These are phyloP conservation scores for Fonsecaea multimorphosa DNA, from an alignment of 2,329 filamentous ascomycete genomes.

Conservation along the genomic window DNA sequence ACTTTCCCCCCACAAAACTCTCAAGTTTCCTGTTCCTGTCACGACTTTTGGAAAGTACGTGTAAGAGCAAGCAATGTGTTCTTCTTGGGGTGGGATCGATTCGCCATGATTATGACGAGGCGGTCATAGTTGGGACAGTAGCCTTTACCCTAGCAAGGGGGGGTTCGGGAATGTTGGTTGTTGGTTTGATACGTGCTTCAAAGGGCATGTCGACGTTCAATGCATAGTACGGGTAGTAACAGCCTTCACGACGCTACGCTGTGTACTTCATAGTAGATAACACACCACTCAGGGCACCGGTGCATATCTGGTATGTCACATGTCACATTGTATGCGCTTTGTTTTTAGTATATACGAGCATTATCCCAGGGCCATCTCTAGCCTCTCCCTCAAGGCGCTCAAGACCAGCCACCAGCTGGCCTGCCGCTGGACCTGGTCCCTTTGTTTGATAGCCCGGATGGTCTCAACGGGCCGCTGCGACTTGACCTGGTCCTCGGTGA, in stretches of 20 bases:
- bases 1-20: too few relatives aligned
- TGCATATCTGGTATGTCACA: neutral
- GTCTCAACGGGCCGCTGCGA: conserved; percentile 53
- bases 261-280: neutral
- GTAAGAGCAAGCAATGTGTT: too few relatives aligned
- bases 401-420: conserved; percentile 18
- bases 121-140: too few relatives aligned
- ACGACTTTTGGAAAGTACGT: too few relatives aligned
- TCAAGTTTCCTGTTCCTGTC: too few relatives aligned
- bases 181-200: neutral
- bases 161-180: too few relatives aligned
- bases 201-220: neutral
- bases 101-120: too few relatives aligned
- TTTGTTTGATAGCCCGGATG: conserved; percentile 34
- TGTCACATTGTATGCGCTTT: too few relatives aligned
- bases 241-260: neutral
- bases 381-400: conserved; percentile 12
- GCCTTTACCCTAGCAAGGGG: too few relatives aligned
- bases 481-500: conserved; percentile 59
- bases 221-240: neutral
- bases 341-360: neutral
- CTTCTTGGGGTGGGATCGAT: too few relatives aligned
- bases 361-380: conserved; percentile 24
- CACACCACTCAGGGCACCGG: neutral
- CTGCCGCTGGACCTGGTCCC: neutral